Base-by-base conservation (phyloP, 192 early-diverging fungal genomes). In the Chytriomyces confervae region DNA sequence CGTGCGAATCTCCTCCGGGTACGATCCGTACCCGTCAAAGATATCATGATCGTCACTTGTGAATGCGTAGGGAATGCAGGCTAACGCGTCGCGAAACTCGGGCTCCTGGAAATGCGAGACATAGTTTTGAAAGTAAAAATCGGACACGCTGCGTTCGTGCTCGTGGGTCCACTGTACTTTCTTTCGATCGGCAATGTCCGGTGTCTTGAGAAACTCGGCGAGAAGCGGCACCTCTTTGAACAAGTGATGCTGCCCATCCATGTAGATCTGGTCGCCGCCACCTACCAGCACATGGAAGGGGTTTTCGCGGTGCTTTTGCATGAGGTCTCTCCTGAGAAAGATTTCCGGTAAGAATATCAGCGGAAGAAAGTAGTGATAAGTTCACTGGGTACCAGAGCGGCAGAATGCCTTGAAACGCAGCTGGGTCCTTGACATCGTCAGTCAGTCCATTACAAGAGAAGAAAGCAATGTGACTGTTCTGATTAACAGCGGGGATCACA, bases 11-110 rank as follows among this genome's bases (percentile, higher is more conserved):
- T 91, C 89, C 62, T 87, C 84, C 0, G 94, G 94, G 77, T 96
- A 96, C 57, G 91, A 92, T 24, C 95, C 95, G 73, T 89, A 93
- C 3, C 94, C 95, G 79, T 96, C 94, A 78, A 93, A 89, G 61
- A 94, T 88, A 77, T 95, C 93, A 80, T 96, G 95, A 82, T 96
- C 95, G 78, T 96, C 95, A 86, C 92, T 88, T 67, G 91, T 91
- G 74, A 91, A 91, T 47, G 90, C 84, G 23, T 93, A 91, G 49
- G 93, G 93, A n/a, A 95, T 88, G 0, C 88, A 82, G 10, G 93
- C 89, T 74, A 93, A 86, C 2, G 94, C 91, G 64, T 92, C 90
- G 57, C 69, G 57, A 24, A 85, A 82, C 65, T 84, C 81, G 36
- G 75, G 75, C 43, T 81, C 84, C 20, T 78, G 78, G 80, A 92